Evolutionary conservation across 2,329 filamentous ascomycete species (phyloP).

Genomic region (Aphanoascus verrucosus): DNA sequence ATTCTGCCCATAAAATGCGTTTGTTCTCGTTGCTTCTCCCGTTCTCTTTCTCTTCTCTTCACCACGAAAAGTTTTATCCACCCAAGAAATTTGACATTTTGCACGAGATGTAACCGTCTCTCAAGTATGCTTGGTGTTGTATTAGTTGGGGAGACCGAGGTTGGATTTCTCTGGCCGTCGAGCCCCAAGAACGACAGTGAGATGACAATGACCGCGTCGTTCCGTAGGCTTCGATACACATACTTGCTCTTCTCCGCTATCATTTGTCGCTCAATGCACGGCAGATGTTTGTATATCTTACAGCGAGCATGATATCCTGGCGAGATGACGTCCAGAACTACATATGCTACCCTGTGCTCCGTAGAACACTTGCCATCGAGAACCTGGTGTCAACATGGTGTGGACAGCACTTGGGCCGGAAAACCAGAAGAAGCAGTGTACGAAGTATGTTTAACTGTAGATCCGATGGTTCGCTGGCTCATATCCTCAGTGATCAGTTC

Average conservation of each 20-base stretch:
- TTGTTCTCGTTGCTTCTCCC: constrained; percentile 13
- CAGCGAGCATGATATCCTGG: not conserved
- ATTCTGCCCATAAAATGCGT: not conserved
- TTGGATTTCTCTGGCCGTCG: constrained; percentile 25
- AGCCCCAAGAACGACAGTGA: constrained; percentile 42
- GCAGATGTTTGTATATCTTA: not conserved
- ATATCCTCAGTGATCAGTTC: no score
- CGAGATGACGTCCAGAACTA: no score
- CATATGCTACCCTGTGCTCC: no score
- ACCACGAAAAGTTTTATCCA: constrained; percentile 45
- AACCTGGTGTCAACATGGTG: no score
- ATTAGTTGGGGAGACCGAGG: constrained; percentile 42
- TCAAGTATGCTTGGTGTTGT: constrained; percentile 48
- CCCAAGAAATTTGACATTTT: constrained; percentile 49
- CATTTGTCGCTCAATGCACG: no score
- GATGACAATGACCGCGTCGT: constrained; percentile 38
- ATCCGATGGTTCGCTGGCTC: no score
- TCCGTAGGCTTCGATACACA: constrained; percentile 41
- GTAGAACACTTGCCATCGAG: no score
- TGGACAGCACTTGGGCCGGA: no score
- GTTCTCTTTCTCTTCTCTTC: constrained; percentile 32
- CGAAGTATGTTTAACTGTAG: no score
- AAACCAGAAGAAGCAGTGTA: no score
- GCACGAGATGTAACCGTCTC: constrained; percentile 24
- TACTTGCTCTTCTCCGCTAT: not conserved